Conservation (phyloP, 495 filamentous ascomycete species). For the Tuber brumale region DNA sequence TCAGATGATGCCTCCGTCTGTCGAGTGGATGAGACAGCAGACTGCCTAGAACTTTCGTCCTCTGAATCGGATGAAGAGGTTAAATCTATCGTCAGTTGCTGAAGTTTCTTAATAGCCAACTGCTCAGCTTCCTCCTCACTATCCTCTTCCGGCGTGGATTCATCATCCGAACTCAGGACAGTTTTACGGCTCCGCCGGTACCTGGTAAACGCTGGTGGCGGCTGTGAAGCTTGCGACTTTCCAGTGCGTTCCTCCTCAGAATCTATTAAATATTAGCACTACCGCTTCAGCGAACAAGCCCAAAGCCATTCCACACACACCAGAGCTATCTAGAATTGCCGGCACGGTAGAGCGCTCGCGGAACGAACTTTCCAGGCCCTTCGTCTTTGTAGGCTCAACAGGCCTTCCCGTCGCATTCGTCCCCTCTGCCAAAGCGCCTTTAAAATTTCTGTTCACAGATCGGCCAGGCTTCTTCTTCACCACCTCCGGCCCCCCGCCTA, state of each 20-base stretch:
- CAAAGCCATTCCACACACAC: not conserved
- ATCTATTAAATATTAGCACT: not conserved
- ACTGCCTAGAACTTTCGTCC: not conserved
- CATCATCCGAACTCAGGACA: not conserved
- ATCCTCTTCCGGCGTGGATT: not conserved
- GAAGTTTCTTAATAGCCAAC: not conserved
- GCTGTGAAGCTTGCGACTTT: not conserved
- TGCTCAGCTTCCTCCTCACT: not conserved
- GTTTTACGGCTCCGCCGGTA: not conserved
- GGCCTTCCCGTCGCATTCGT: not conserved
- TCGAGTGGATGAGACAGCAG: not conserved
- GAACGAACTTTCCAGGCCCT: not conserved
- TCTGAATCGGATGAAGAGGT: not conserved
- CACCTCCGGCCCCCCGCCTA: not conserved
- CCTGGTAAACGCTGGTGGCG: not conserved
- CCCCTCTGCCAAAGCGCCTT: not conserved
- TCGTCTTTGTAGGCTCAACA: not conserved
- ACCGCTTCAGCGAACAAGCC: not conserved
- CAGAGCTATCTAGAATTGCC: not conserved
- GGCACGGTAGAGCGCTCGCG: not conserved
- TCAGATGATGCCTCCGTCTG: slow-evolving; percentile 6
- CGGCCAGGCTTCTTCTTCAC: not conserved
- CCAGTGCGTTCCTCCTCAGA: not conserved
- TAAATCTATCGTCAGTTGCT: not conserved
- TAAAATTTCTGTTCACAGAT: not conserved